Base-by-base conservation (phyloP, 176 grass and related monocot species). In the Poa annua region DNA sequence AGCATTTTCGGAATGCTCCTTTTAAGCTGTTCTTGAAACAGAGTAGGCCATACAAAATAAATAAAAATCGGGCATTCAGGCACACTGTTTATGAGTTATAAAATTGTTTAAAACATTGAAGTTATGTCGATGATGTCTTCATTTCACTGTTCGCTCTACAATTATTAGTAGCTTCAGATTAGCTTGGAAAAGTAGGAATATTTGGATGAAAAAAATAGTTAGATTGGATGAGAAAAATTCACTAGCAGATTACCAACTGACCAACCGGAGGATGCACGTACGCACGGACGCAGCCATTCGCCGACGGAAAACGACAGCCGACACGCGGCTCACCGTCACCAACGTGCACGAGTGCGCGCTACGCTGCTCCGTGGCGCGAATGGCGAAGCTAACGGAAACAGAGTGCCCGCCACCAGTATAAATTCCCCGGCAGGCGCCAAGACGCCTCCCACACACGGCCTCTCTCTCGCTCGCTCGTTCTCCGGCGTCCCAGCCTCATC, bases 261-360 rank as follows among this genome's bases (percentile, higher is more conserved):
- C 57, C 76, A 34, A 55, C 56, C 25, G 4, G 70, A 54, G 19
- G 33, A 65, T 52, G 71, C 70, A 29, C 44, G 70, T 14, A 29
- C 45, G 71, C 24, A 73, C 44, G 42, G 42, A 16, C 22, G 70
- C 48, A 4, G 56, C n/a, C 4, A 79, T 76, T 55, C 5, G 21
- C 24, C 1, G 25, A 54, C 25, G 26, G 19, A 53, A 39, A 85
- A 50, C 55, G 63, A 45, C 68, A 71, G 7, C 21, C n/a, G 66
- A 80, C 88, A 90, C 84, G 80, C 80, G 84, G 88, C 88, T 61
- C 76, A 59, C 19, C 36, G 14, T 68, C 61, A 60, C 19, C 8
- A 29, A 24, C 1, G 32, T 16, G 59, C 80, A 63, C 64, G 64
- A 71, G 64, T 56, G 62, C 26, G 70, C 36, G 47, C 87, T 66